Conservation (phyloP, 2,329 filamentous ascomycete genomes). For the Apiospora koreana region DNA sequence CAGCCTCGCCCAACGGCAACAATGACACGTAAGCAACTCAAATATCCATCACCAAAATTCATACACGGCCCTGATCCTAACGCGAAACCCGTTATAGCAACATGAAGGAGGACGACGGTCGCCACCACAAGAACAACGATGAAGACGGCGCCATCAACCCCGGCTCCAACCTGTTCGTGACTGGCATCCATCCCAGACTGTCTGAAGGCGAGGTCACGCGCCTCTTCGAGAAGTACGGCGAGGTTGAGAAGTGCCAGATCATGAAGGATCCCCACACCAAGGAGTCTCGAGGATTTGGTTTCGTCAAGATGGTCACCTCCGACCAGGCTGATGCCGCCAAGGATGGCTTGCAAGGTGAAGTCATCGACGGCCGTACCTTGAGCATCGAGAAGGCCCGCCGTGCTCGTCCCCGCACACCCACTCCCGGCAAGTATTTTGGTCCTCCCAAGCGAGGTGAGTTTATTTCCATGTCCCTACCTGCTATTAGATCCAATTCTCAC, state of each 20-base stretch:
- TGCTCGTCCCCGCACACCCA: slow-evolving; percentile 90
- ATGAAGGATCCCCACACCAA: slow-evolving; percentile 99
- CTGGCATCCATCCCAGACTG: slow-evolving; percentile 92
- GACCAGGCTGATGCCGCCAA: slow-evolving; percentile 97
- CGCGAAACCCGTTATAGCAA: slow-evolving; percentile 33
- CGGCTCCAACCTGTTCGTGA: slow-evolving; percentile 98
- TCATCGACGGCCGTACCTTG: slow-evolving; percentile 90
- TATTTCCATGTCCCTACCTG: neutral
- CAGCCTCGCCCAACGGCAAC: slow-evolving; percentile 60
- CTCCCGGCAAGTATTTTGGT: slow-evolving; percentile 98
- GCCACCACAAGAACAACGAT: slow-evolving; percentile 47
- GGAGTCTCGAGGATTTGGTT: slow-evolving; percentile 97
- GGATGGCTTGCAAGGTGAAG: slow-evolving; percentile 92
- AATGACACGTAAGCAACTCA: slow-evolving; percentile 47
- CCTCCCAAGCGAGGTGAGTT: slow-evolving; percentile 92
- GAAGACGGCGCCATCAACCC: slow-evolving; percentile 86
- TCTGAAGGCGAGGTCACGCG: slow-evolving; percentile 88
- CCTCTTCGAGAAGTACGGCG: slow-evolving; percentile 97
- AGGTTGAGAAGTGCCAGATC: slow-evolving; percentile 99
- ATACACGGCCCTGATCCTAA: slow-evolving; percentile 17
- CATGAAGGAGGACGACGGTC: slow-evolving; percentile 58
- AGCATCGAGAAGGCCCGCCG: slow-evolving; percentile 99
- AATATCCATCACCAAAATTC: neutral
- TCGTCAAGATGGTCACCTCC: slow-evolving; percentile 97
- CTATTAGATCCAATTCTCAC: slow-evolving; percentile 11